Percentiles rank a stretch among this genome's conserved stretches.
phyloP scores from a whole-genome alignment of 306 rosid species.

The Castanopsis chinensis region DNA sequence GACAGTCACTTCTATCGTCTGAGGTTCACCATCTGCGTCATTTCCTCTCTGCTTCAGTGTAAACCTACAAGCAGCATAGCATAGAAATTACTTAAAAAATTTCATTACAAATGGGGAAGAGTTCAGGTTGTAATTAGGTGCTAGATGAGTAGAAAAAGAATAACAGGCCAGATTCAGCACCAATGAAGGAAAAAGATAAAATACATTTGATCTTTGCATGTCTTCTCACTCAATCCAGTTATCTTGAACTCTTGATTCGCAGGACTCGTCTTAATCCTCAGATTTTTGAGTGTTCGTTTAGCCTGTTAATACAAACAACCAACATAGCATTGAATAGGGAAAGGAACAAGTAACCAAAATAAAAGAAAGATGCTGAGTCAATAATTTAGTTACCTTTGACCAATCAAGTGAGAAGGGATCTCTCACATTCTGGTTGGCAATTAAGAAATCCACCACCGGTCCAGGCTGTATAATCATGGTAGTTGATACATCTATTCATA shows the following conservation, averaged over 20 bases:
- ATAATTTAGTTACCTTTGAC: slow-evolving; percentile 57
- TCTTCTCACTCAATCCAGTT: slow-evolving; percentile 76
- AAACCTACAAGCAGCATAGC: slow-evolving; percentile 40
- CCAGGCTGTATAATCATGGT: slow-evolving; percentile 89
- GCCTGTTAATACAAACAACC: slow-evolving; percentile 50
- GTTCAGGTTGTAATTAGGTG: background rate
- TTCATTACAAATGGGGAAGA: background rate
- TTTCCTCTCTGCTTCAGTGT: slow-evolving; percentile 50
- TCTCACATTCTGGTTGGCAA: slow-evolving; percentile 69
- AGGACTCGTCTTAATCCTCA: slow-evolving; percentile 70
- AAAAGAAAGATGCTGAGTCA: background rate
- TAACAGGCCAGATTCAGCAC: background rate
- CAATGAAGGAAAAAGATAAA: background rate
- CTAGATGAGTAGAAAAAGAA: background rate
- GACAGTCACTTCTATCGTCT: slow-evolving; percentile 59
- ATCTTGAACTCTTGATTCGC: slow-evolving; percentile 76
- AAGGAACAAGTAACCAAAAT: background rate
- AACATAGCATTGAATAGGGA: background rate
- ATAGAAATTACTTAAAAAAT: background rate
- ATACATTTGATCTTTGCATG: slow-evolving; percentile 76
- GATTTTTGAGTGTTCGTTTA: slow-evolving; percentile 69
- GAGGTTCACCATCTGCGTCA: slow-evolving; percentile 33
- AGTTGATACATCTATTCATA: slow-evolving; percentile 75
- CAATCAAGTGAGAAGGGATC: slow-evolving; percentile 75
- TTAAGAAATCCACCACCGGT: slow-evolving; percentile 86